Percentiles rank a stretch among this genome's conserved stretches.
phyloP scores from a whole-genome alignment of 2,329 filamentous ascomycete species.

The Sporothrix curviconia region DNA sequence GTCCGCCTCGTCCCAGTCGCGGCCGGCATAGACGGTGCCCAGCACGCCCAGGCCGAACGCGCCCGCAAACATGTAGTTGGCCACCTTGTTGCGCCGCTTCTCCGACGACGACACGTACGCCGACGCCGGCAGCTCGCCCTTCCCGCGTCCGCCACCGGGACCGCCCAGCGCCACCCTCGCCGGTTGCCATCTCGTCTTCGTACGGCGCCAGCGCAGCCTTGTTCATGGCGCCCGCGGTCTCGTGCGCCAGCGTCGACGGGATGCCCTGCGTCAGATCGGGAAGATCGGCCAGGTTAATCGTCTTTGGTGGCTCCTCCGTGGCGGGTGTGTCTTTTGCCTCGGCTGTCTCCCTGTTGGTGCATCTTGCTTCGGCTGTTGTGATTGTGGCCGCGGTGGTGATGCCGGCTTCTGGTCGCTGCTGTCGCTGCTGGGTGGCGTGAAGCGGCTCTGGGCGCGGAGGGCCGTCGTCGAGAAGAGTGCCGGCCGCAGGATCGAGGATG shows the following conservation, averaged over 20 bases:
- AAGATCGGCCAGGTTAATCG: slow-evolving; percentile 58
- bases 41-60: slow-evolving; percentile 51
- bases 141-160: slow-evolving; percentile 45
- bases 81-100: slow-evolving; percentile 67
- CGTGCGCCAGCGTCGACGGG: slow-evolving; percentile 79
- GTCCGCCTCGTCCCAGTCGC: slow-evolving; percentile 82
- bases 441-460: slow-evolving; percentile 2
- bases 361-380: neutral
- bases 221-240: slow-evolving; percentile 49
- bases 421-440: neutral
- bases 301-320: slow-evolving; percentile 27
- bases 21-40: slow-evolving; percentile 68
- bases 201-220: slow-evolving; percentile 31
- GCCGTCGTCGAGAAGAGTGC: slow-evolving; percentile 9
- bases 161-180: slow-evolving; percentile 40
- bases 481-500: neutral
- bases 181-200: slow-evolving; percentile 30
- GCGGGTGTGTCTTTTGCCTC: slow-evolving; percentile 18
- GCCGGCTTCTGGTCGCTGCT: neutral
- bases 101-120: slow-evolving; percentile 90
- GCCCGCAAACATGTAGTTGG: slow-evolving; percentile 64
- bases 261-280: slow-evolving; percentile 93
- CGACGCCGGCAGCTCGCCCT: slow-evolving; percentile 64
- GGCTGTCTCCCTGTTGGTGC: slow-evolving; percentile 1
- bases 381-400: neutral